Base-by-base conservation (phyloP, 2,329 filamentous ascomycete genomes). In the Fusarium piperis region DNA sequence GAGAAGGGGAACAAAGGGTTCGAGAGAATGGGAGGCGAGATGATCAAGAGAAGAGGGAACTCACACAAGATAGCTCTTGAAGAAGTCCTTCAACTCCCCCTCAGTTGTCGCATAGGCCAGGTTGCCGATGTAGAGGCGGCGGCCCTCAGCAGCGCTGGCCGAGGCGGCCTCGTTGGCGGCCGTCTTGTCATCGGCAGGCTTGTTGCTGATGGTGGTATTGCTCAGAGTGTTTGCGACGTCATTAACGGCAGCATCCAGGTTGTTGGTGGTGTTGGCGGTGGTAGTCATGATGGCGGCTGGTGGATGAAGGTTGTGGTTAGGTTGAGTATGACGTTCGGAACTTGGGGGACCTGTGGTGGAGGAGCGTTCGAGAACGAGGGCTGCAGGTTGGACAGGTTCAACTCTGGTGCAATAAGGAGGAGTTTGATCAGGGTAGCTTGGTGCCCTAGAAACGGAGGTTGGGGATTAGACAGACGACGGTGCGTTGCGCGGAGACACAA, bases 71-170 rank as follows among this genome's bases (percentile, higher is more conserved):
- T 97, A 98, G 86, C 92, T 93, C 90, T 96, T 95, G 93, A 99
- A 99, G 91, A 99, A 99, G 80, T 96, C 93, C 90, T 97, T 97
- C 90, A 99, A 94, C 92, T 98, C 94, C 92, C 93, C 96, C 93
- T 98, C 96, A 85, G 94, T 97, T 92, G 96, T 98, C 92, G 95
- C 95, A 86, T 99, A 99, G 81, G 96, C 96, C 91, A 99, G 93
- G 90, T 99, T 99, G 89, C 96, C 96, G 89, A 99, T 98, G 89
- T 99, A 99, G 81, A 99, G 93, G 88, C 96, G 94, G 89, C 96
- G 94, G 85, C 96, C 95, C 90, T 99, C 96, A 85, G 95, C 95
- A 85, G 96, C 96, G 88, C 94, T 97, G 86, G 94, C 94, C 84
- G 96, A 92, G 82, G 96, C 94, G 84, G 95, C 94, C 85, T 97